phyloP scores from a whole-genome alignment of 1,284 basidiomycete genomes.

The Malassezia yamatoensis region DNA sequence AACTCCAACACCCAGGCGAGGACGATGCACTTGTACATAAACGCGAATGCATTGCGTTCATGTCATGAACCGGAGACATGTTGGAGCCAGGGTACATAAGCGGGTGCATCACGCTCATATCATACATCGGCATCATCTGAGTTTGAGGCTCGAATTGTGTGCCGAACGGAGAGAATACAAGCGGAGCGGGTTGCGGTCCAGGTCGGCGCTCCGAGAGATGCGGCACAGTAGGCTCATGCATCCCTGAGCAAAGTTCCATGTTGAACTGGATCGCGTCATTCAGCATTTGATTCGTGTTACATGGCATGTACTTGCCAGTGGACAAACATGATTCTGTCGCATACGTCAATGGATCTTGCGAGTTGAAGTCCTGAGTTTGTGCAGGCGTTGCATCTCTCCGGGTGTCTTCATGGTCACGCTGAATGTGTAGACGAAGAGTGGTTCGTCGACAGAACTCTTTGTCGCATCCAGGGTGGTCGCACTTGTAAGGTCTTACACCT shows the following conservation, averaged over 20 bases:
- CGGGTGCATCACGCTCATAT: background rate
- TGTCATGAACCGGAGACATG: background rate
- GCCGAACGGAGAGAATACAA: background rate
- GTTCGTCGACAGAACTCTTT: constrained; percentile 49
- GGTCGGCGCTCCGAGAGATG: background rate
- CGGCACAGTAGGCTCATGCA: background rate
- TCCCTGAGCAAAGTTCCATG: no score
- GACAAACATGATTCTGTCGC: no score
- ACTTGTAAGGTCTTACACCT: constrained; percentile 49
- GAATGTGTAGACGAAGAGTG: constrained; percentile 50
- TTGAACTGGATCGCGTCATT: no score
- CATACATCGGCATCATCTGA: background rate
- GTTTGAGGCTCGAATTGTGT: background rate
- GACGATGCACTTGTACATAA: background rate
- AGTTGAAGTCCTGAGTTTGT: no score
- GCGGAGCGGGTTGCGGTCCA: background rate
- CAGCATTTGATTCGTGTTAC: no score
- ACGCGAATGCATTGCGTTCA: background rate
- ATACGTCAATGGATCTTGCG: no score
- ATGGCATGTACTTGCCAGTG: no score
- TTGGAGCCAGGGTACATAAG: background rate
- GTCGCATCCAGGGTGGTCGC: constrained; percentile 32
- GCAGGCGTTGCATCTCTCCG: no score
- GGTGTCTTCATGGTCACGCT: background rate
- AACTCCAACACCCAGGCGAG: constrained; percentile 3